Evolutionary conservation across 306 rosid genomes (phyloP), one percentile per base, ranked within the genome.

Genomic region (Casuarina glauca): DNA sequence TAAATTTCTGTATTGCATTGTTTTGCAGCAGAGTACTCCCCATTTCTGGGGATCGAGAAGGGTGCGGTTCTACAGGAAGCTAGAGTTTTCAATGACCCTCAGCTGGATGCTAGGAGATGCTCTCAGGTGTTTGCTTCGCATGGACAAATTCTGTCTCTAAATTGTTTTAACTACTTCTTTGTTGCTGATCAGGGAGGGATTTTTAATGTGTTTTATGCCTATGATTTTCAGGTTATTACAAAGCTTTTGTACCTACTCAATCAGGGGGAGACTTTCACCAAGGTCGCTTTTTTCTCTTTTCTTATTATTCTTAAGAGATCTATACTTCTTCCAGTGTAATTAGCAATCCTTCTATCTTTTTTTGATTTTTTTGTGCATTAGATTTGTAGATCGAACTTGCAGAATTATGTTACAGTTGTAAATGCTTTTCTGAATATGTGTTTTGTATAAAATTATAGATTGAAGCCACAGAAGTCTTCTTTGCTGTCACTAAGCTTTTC

Each of bases 1-100:
- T 38, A 74, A 76, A 81, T 82, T 75, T 68, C 32, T 54, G 74
- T 32, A 66, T 70, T 66, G 50, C 69, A 36, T 80, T 68, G 67
- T 54, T 82, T 81, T 80, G 68, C 91, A 89, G 96, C 82, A 11
- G 97, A 95, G 50, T 95, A 93, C 82, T 91, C 97, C 57, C 99
- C 99, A 7, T 95, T 95, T 78, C 3, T 88, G 87, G 99, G 99
- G 71, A 95, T 95, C 50, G 99, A 95, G 76, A 95, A 95, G 89
- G 99, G 98, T 42, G 94, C 96, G 70, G 98, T 93, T 78, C 97
- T 95, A 84, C 99, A 93, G 88, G 99, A 95, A 82, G 98, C 99
- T 75, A 86, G 99, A 76, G 99, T 95, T 85, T 95, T 95, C 75
- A 93, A 96, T 85, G 99, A 95, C 74, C 99, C 99, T 41, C 99